Base-by-base conservation (phyloP, 2,329 filamentous ascomycete species). In the Domatiomyces globalis region DNA sequence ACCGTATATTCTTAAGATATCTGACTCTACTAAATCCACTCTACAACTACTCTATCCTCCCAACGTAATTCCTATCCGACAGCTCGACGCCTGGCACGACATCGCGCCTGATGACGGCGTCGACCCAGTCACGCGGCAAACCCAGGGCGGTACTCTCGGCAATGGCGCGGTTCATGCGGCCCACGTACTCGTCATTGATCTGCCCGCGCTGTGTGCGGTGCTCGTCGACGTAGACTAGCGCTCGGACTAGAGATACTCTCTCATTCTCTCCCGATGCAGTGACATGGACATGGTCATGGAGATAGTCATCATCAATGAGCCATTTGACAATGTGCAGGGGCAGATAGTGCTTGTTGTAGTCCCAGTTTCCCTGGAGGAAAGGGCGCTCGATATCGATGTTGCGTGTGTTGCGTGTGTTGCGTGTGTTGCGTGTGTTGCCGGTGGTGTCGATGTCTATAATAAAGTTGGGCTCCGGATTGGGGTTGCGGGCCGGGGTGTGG, bases 181-280 rank as follows among this genome's bases (percentile, higher is more conserved):
- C 63, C 39, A 71, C 63, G 56, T 71, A 71, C 58, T 70, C 67
- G 6, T 58, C 53, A 39, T 62, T 67, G 1, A 69, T 67, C 29
- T 54, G 49, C 0, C 62, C 65, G 15, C 64, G 51, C 15, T 48
- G 43, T 10, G 69, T 64, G 29, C 66, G 61, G 49, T 63, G 49
- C 56, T 71, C 69, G 61, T 71, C 68, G 8, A 71, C 64, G 62
- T 71, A 71, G 17, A 71, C 66, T 51, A 70, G 56, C 8, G 63
- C 65, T 8, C 54, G 60, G 50, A 65, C 54, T 29, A 56, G 44
- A 19, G 20, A 15, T 17, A 44, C 42, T 17, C n/a, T 15, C 49
- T 53, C 12, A 27, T 27, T 27, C 50, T 43, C 29, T 33, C 29
- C 10, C 8, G 2, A 2, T 5, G 7, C 43, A 17, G 52, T 48